These are phyloP conservation scores for Saprolegnia diclina DNA, from an alignment of 352 stramenopile genomes.

Conservation along the genomic window DNA sequence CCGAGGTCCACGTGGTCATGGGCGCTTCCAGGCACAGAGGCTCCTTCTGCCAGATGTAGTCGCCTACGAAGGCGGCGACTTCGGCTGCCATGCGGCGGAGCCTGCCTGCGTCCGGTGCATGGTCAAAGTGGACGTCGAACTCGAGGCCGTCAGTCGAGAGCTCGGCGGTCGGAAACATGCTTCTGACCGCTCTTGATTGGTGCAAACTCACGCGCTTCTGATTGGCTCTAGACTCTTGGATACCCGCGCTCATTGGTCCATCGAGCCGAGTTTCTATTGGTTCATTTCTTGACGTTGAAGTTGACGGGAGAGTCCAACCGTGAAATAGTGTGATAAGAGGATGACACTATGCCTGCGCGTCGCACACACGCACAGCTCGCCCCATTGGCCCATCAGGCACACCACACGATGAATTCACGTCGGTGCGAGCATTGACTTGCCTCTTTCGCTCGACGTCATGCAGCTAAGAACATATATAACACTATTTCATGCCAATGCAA, in stretches of 20 bases:
- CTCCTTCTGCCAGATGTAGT: slow-evolving; percentile 26
- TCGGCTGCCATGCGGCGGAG: background rate
- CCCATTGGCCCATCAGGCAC: too few species aligned
- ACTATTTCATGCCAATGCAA: background rate
- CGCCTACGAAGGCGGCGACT: background rate
- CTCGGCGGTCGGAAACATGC: slow-evolving; percentile 22
- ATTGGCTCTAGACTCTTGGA: background rate
- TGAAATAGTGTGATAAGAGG: background rate
- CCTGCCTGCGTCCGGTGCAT: background rate
- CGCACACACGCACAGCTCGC: too few species aligned
- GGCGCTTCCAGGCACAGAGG: background rate
- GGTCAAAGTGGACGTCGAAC: slow-evolving; percentile 18
- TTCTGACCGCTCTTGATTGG: slow-evolving; percentile 8
- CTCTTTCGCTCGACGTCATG: too few species aligned
- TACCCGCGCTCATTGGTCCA: background rate
- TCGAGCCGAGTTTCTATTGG: background rate
- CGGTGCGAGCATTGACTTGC: too few species aligned
- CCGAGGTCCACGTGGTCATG: background rate
- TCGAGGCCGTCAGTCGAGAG: slow-evolving; percentile 24
- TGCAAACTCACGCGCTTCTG: background rate
- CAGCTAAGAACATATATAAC: background rate
- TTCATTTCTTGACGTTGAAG: background rate
- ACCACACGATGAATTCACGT: too few species aligned
- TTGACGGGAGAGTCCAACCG: background rate
- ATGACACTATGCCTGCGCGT: background rate